phyloP scores from a whole-genome alignment of 2,329 filamentous ascomycete genomes.

The Penicillium paneum region DNA sequence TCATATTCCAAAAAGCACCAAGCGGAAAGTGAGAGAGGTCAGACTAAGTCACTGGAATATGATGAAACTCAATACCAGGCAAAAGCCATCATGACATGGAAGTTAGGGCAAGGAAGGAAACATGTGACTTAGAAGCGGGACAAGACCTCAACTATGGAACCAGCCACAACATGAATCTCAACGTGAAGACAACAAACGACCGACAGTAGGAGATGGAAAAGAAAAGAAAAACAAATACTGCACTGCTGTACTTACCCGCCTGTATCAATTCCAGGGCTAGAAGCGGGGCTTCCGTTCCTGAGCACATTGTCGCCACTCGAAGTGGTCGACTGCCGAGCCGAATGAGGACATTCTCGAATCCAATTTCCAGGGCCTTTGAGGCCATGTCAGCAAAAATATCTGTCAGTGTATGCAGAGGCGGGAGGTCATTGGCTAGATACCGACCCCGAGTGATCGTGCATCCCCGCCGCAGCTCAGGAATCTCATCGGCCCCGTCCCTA shows the following conservation, averaged over 20 bases:
- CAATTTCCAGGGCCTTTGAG: conserved; percentile 20
- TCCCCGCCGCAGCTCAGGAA: conserved; percentile 24
- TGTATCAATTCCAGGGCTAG: conserved; percentile 60
- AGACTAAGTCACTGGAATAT: background rate
- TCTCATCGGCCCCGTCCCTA: conserved; percentile 8
- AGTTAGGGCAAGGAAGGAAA: background rate
- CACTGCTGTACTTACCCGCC: conserved; percentile 36
- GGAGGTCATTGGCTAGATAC: conserved; percentile 21
- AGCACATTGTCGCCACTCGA: conserved; percentile 69
- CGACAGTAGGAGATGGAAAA: background rate
- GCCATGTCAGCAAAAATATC: conserved; percentile 33
- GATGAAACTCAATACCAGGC: background rate
- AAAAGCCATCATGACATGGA: background rate
- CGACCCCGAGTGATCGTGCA: background rate
- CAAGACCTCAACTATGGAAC: background rate
- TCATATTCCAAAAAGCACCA: conserved; percentile 34
- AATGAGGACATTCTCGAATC: conserved; percentile 47
- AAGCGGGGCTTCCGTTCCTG: conserved; percentile 72
- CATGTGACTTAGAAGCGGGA: background rate
- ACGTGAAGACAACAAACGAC: background rate
- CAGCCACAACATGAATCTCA: background rate
- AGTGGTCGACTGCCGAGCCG: conserved; percentile 42
- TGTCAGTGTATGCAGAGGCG: conserved; percentile 26
- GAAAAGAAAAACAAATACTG: background rate
- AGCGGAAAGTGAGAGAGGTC: background rate